Evolutionary conservation across 805 yeast species (phyloP).

Genomic region (Sugiyamaella chiloensis): DNA sequence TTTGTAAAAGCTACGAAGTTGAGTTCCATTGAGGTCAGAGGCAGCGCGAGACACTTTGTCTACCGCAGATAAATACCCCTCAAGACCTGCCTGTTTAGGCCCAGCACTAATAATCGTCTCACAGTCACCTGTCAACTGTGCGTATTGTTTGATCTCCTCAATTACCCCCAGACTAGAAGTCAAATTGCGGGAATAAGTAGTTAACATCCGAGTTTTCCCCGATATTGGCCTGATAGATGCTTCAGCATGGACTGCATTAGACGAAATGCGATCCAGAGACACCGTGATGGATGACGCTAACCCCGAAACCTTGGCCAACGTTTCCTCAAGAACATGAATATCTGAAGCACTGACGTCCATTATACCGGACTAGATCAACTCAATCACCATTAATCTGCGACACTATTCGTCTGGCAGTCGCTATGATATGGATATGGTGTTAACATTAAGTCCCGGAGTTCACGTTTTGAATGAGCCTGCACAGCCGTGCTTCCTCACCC

Average conservation of each 20-base stretch:
- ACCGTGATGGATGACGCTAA: slow-evolving; percentile 53
- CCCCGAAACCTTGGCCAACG: slow-evolving; percentile 55
- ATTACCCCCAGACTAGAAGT: slow-evolving; percentile 28
- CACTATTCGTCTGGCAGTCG: too few relatives aligned
- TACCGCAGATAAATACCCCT: slow-evolving; percentile 26
- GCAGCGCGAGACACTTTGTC: slow-evolving; percentile 18
- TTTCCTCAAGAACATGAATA: slow-evolving; percentile 75
- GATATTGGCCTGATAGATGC: slow-evolving; percentile 69
- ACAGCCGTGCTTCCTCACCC: too few relatives aligned
- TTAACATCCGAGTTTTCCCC: slow-evolving; percentile 55
- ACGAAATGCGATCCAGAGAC: slow-evolving; percentile 53
- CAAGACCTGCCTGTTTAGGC: slow-evolving; percentile 26
- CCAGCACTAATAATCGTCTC: slow-evolving; percentile 35
- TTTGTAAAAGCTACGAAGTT: slow-evolving; percentile 52
- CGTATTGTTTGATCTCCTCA: slow-evolving; percentile 36
- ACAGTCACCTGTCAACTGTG: slow-evolving; percentile 42
- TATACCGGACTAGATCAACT: neutral
- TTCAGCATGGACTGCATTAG: slow-evolving; percentile 54
- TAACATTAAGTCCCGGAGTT: too few relatives aligned
- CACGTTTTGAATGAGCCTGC: too few relatives aligned
- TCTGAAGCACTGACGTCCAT: slow-evolving; percentile 37
- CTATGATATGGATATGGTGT: too few relatives aligned
- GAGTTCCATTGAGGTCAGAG: slow-evolving; percentile 25
- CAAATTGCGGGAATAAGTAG: slow-evolving; percentile 46
- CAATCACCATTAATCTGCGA: too few relatives aligned